phyloP scores from a whole-genome alignment of 2,329 filamentous ascomycete genomes.

The Clarireedia paspali region DNA sequence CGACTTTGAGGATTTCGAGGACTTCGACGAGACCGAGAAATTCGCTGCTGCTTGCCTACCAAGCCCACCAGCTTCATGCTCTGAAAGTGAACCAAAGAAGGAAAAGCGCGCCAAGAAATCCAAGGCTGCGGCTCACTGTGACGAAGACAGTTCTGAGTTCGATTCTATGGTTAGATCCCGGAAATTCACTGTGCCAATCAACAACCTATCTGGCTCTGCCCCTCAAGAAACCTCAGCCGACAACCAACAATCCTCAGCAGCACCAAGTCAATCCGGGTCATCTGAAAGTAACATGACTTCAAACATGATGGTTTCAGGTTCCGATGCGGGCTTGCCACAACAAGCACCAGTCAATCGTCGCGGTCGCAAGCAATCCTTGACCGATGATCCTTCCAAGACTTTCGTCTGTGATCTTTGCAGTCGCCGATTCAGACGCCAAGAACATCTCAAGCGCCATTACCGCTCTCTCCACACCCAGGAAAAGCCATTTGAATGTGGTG shows the following conservation, averaged over 20 bases:
- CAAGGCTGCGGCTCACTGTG: conserved; percentile 36
- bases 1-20: conserved; percentile 69
- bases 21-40: conserved; percentile 60
- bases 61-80: conserved; percentile 50
- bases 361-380: conserved; percentile 95
- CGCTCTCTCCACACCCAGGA: conserved; percentile 96
- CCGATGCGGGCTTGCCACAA: conserved; percentile 26
- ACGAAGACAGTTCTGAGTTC: conserved; percentile 30
- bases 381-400: conserved; percentile 96
- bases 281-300: conserved; percentile 33
- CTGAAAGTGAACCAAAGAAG: conserved; percentile 40
- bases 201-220: conserved; percentile 23
- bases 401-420: conserved; percentile 96
- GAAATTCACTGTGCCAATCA: conserved; percentile 30
- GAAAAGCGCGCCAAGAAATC: conserved; percentile 52
- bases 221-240: conserved; percentile 25
- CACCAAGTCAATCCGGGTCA: conserved; percentile 36
- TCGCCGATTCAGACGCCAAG: conserved; percentile 93
- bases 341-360: conserved; percentile 71
- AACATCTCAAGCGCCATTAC: conserved; percentile 98
- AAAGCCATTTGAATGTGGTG: conserved; percentile 95
- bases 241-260: conserved; percentile 23
- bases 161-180: conserved; percentile 29
- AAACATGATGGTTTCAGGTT: conserved; percentile 36
- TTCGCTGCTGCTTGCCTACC: conserved; percentile 55